Evolutionary conservation across 257 asterid genomes (phyloP).

Genomic region (Coffea eugenioides): DNA sequence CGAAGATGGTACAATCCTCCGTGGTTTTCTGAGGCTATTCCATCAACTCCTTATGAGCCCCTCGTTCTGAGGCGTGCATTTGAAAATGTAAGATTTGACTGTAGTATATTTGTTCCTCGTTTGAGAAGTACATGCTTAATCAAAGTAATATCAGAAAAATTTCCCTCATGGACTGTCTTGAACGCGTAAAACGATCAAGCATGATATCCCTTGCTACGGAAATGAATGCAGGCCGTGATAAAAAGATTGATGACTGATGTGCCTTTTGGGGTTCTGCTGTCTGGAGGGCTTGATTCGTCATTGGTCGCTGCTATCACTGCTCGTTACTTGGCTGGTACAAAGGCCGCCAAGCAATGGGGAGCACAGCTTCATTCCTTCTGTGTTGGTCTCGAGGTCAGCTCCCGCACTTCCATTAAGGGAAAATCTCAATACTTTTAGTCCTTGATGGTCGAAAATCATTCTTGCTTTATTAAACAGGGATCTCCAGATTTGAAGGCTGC

Average conservation of each 20-base stretch:
- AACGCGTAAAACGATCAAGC: not conserved
- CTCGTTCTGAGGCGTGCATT: slow-evolving; percentile 73
- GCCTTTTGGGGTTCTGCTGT: slow-evolving; percentile 90
- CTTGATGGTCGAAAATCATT: not conserved
- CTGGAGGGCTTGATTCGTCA: slow-evolving; percentile 98
- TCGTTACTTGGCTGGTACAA: slow-evolving; percentile 77
- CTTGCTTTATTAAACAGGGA: slow-evolving; percentile 43
- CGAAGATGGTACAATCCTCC: slow-evolving; percentile 90
- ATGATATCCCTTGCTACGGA: not conserved
- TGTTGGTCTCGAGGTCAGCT: slow-evolving; percentile 85
- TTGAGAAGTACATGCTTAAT: not conserved
- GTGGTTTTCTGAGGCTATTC: slow-evolving; percentile 83
- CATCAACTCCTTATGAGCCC: slow-evolving; percentile 87
- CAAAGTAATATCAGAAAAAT: not conserved
- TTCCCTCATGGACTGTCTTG: not conserved
- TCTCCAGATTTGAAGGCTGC: slow-evolving; percentile 96
- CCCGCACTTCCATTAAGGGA: not conserved
- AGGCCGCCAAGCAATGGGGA: slow-evolving; percentile 93
- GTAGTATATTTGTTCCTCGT: not conserved
- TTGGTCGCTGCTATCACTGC: slow-evolving; percentile 91
- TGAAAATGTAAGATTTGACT: slow-evolving; percentile 56
- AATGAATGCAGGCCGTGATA: slow-evolving; percentile 67
- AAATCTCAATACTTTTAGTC: not conserved
- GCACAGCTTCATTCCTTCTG: slow-evolving; percentile 96
- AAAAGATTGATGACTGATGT: slow-evolving; percentile 98